These are phyloP conservation scores for Chlamydomonas asymmetrica DNA, from an alignment of 139 green algal species.

Conservation along the genomic window DNA sequence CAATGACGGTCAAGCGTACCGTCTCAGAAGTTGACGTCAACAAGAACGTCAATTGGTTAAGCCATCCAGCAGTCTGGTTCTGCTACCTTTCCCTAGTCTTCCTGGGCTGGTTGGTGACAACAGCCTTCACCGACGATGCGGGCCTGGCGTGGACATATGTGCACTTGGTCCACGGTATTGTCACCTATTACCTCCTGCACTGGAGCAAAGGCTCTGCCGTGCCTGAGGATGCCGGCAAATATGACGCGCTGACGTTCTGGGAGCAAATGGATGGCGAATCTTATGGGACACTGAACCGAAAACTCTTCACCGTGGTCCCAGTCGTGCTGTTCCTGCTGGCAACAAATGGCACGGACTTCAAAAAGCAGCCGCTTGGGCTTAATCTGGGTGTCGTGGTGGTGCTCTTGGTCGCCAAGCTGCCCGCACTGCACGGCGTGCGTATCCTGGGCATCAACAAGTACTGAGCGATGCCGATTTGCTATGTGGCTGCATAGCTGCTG, in stretches of 20 bases:
- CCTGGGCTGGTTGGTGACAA: conserved; percentile 71
- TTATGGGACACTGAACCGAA: conserved; percentile 80
- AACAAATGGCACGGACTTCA: conserved; percentile 82
- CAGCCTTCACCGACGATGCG: conserved; percentile 65
- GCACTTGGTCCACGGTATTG: conserved; percentile 78
- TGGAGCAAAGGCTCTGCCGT: conserved; percentile 85
- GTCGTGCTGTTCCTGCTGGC: conserved; percentile 85
- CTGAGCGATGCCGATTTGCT: background rate
- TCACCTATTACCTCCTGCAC: conserved; percentile 89
- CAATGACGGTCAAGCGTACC: conserved; percentile 14
- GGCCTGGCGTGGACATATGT: conserved; percentile 89
- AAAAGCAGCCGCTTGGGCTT: conserved; percentile 79
- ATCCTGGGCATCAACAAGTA: conserved; percentile 58
- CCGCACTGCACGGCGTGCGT: conserved; percentile 78
- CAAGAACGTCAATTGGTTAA: conserved; percentile 82
- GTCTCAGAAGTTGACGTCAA: conserved; percentile 59
- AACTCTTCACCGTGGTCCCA: conserved; percentile 87
- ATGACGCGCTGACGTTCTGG: conserved; percentile 89
- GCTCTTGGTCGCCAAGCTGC: conserved; percentile 83
- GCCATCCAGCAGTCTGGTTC: conserved; percentile 66
- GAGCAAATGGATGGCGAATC: conserved; percentile 72
- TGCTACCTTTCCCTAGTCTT: conserved; percentile 78
- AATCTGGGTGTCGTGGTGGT: conserved; percentile 84
- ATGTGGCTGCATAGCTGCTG: background rate
- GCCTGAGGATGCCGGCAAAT: conserved; percentile 79